Percentiles rank a stretch among this genome's conserved stretches.
Evolutionary conservation across 208 protist genomes (phyloP).

Genomic region (Trypanosoma vivax): DNA sequence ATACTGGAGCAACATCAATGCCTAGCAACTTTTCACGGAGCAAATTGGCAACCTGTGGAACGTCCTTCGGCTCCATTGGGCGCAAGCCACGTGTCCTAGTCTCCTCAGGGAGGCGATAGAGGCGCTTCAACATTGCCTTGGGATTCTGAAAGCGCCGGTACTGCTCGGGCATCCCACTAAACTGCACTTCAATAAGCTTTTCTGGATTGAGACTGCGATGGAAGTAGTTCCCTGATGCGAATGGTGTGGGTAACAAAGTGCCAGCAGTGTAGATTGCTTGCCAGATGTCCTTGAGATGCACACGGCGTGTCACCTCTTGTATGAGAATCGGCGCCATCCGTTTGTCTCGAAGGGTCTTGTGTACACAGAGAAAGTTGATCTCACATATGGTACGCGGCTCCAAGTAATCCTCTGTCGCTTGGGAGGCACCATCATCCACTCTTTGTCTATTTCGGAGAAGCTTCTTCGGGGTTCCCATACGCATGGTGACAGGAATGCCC

Average conservation of each 20-base stretch:
- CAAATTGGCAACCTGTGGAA: conserved; percentile 58
- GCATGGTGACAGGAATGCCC: conserved; percentile 90
- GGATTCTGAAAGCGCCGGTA: conserved; percentile 81
- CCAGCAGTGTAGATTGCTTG: conserved; percentile 99
- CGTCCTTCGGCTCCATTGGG: conserved; percentile 74
- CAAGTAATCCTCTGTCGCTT: conserved; percentile 13
- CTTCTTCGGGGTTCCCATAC: conserved; percentile 49
- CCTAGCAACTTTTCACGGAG: conserved; percentile 75
- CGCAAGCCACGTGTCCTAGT: conserved; percentile 58
- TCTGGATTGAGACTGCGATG: conserved; percentile 97
- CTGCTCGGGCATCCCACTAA: conserved; percentile 49
- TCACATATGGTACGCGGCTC: conserved; percentile 90
- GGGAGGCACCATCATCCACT: background rate
- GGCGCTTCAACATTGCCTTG: conserved; percentile 69
- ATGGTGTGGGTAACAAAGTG: conserved; percentile 93
- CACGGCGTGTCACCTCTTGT: conserved; percentile 97
- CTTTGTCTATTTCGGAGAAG: conserved; percentile 8
- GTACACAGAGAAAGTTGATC: conserved; percentile 99
- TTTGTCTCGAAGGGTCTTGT: conserved; percentile 97
- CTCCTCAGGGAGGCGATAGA: conserved; percentile 54
- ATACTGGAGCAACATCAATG: conserved; percentile 83
- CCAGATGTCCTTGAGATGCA: conserved; percentile 93
- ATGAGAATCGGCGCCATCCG: conserved; percentile 98
- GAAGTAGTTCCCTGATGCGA: conserved; percentile 92
- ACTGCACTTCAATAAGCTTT: conserved; percentile 93